Conservation (phyloP, 2,329 filamentous ascomycete genomes). For the Botrytis pseudocinerea region DNA sequence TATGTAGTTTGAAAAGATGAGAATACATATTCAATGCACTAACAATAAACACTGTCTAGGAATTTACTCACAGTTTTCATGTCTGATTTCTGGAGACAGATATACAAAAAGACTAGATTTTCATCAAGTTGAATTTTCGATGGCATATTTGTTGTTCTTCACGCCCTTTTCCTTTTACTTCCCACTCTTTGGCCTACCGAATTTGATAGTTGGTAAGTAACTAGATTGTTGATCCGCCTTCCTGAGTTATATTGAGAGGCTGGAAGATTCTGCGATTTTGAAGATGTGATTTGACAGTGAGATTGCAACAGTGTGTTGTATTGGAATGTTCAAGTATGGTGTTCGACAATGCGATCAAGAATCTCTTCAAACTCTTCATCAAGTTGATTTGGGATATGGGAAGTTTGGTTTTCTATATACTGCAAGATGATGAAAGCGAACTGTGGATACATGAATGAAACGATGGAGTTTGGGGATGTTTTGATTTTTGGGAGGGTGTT, state of each 20-base stretch:
- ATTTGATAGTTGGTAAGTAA: background rate
- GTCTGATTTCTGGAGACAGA: constrained; percentile 45
- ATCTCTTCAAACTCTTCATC: background rate
- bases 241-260: background rate
- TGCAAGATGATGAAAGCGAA: constrained; percentile 13
- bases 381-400: background rate
- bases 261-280: background rate
- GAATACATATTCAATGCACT: background rate
- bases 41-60: no score
- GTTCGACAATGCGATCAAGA: background rate
- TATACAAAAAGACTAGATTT: constrained; percentile 46
- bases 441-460: constrained; percentile 11
- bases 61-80: constrained; percentile 41
- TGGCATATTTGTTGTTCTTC: constrained; percentile 38
- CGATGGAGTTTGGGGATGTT: background rate
- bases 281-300: background rate
- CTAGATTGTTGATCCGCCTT: background rate
- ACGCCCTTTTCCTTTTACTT: no score
- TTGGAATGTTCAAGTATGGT: background rate
- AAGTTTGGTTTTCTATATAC: background rate
- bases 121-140: constrained; percentile 44
- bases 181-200: background rate
- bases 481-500: background rate
- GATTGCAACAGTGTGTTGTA: background rate
- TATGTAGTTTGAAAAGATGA: background rate